These are phyloP conservation scores for Leccinum longicurvipes DNA, from an alignment of 768 basidiomycete species.

Conservation along the genomic window DNA sequence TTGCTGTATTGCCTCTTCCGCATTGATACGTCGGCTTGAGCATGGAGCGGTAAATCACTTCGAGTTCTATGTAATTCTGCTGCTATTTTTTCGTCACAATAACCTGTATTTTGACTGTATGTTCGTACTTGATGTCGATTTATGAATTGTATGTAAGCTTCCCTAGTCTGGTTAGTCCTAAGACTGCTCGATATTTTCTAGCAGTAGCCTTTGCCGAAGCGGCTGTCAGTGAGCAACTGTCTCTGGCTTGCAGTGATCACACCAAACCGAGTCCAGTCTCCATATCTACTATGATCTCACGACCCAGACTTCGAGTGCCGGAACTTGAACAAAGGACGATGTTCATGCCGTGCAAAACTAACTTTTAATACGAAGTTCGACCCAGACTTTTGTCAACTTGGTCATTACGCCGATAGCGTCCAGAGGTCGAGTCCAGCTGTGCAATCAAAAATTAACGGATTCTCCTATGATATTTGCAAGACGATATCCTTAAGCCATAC, in stretches of 20 bases:
- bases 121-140: slow-evolving; percentile 2
- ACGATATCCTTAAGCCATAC: not conserved
- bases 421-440: not conserved
- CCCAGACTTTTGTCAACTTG: not conserved
- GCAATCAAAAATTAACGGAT: not conserved
- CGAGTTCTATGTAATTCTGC: not conserved
- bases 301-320: too few relatives aligned
- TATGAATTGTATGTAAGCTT: not conserved
- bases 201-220: not conserved
- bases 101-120: not conserved
- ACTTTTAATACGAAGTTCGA: not conserved
- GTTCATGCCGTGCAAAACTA: not conserved
- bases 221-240: not conserved
- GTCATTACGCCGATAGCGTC: not conserved
- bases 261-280: not conserved
- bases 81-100: not conserved
- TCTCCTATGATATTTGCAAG: too few relatives aligned
- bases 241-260: too few relatives aligned
- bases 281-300: too few relatives aligned
- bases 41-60: not conserved
- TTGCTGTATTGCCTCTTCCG: slow-evolving; percentile 56
- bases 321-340: not conserved
- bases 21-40: slow-evolving; percentile 39
- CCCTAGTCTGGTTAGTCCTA: not conserved
- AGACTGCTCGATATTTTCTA: not conserved